Conservation (phyloP, 306 rosid species). For the Trifolium fragiferum region DNA sequence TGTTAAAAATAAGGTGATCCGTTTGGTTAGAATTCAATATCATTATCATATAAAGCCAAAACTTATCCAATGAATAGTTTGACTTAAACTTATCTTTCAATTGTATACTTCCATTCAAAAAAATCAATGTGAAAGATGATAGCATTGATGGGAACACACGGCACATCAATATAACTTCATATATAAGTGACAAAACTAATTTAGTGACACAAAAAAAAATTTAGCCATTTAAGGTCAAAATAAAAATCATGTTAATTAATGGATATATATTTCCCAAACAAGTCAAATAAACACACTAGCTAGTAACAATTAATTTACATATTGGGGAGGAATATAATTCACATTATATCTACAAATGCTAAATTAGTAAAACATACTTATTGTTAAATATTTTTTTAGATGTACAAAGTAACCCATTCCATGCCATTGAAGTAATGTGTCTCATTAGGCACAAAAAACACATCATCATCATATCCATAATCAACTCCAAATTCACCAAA, state of each 20-base stretch:
- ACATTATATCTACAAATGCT: conserved; percentile 69
- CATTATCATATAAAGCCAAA: neutral
- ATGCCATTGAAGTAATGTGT: conserved; percentile 53
- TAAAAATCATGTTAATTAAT: conserved; percentile 46
- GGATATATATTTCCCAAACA: conserved; percentile 44
- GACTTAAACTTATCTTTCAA: neutral
- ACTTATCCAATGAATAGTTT: conserved; percentile 2
- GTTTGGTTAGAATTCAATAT: conserved; percentile 6
- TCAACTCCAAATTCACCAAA: conserved; percentile 66
- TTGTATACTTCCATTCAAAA: neutral
- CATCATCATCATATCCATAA: conserved; percentile 51
- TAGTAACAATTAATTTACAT: conserved; percentile 41
- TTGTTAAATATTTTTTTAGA: conserved; percentile 39
- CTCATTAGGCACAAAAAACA: conserved; percentile 50
- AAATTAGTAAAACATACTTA: neutral
- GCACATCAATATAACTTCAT: neutral
- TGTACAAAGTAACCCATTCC: conserved; percentile 68
- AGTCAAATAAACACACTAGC: conserved; percentile 52
- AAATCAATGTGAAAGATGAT: conserved; percentile 9
- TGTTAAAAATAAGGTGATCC: neutral
- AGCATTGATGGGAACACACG: conserved; percentile 20
- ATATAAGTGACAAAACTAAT: conserved; percentile 17
- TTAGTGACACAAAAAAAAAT: neutral
- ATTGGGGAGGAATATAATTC: conserved; percentile 39
- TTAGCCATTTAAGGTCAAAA: conserved; percentile 2